phyloP scores from a whole-genome alignment of 2,329 filamentous ascomycete genomes.

The Scytalidium lignicola region DNA sequence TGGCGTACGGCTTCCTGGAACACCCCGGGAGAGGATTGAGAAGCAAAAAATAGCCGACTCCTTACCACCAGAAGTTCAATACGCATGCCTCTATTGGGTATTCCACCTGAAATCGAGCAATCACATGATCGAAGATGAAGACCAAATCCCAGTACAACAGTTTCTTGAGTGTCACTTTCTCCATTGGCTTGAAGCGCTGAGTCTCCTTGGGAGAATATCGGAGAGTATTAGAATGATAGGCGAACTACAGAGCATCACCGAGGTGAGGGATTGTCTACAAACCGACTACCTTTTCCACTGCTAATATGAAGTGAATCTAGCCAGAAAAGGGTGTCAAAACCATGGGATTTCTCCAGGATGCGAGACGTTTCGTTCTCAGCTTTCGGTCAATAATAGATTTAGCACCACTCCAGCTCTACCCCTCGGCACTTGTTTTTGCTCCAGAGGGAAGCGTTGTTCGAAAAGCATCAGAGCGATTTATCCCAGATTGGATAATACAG shows the following conservation, averaged over 20 bases:
- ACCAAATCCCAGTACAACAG: slow-evolving; percentile 20
- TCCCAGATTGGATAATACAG: slow-evolving; percentile 6
- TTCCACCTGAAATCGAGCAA: slow-evolving; percentile 25
- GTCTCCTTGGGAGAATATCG: neutral
- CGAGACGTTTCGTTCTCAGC: slow-evolving; percentile 8
- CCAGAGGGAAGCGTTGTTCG: slow-evolving; percentile 23
- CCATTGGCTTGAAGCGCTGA: slow-evolving; percentile 17
- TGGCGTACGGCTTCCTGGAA: slow-evolving; percentile 21
- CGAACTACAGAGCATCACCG: neutral
- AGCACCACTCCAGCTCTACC: slow-evolving; percentile 28
- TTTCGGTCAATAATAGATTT: slow-evolving; percentile 15
- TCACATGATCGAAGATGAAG: slow-evolving; percentile 16
- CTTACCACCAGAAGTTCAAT: slow-evolving; percentile 29
- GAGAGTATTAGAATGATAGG: slow-evolving; percentile 2
- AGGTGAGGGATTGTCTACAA: neutral
- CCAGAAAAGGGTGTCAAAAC: neutral
- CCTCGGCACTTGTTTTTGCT: slow-evolving; percentile 25
- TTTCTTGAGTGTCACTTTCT: slow-evolving; percentile 35
- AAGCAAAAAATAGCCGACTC: slow-evolving; percentile 14
- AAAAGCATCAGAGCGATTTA: slow-evolving; percentile 2
- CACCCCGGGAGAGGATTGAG: slow-evolving; percentile 17
- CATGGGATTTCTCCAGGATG: slow-evolving; percentile 3
- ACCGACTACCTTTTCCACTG: neutral
- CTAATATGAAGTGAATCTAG: neutral
- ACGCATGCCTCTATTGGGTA: slow-evolving; percentile 37